Base-by-base conservation (phyloP, 805 yeast genomes). In the Schwanniomyces occidentalis region DNA sequence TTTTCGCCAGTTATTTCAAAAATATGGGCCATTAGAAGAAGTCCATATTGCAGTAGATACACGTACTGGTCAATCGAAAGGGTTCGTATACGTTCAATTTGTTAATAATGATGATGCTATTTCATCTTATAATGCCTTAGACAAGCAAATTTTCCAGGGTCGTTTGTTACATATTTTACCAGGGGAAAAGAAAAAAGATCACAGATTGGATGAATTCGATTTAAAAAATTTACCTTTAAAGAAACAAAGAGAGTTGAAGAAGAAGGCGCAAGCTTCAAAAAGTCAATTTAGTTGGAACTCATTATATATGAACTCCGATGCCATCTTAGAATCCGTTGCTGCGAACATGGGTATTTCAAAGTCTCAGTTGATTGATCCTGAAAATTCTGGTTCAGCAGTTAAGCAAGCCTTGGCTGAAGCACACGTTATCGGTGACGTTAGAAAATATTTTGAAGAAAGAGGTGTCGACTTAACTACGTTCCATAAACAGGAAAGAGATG, bases 391-490 rank as follows among this genome's bases (percentile, higher is more conserved):
- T 40, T 84, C 95, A 34, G 97, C 96, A 1, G 98, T 93, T 9
- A 87, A 90, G 56, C 98, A 90, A 61, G 98, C 99, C 0, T 73
- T 93, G 44, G 98, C 99, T 0, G 99, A 93, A 65, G 95, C 97
- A 2, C 93, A 89, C 53, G 96, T 90, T 12, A 82, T 93, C 51
- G 93, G 90, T 28, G 93, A 84, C 58, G 95, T 93, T 8, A 77
- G 96, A 52, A 78, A 78, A 48, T 93, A 80, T 61, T 93, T 93
- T 59, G 95, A 88, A 57, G 61, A 69, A 16, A 82, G 82, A 54
- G 95, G 95, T 22, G 86, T 93, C 27, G 96, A 91, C 65, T 65
- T 93, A 41, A 71, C 82, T 2, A 73, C 79, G 22, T 91, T 93
- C 54, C 65, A 64, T 31, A 69, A 71, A 41, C 72, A 66, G 40